Conservation (phyloP, 805 yeast species). For the Zygoascus flipseniorum region DNA sequence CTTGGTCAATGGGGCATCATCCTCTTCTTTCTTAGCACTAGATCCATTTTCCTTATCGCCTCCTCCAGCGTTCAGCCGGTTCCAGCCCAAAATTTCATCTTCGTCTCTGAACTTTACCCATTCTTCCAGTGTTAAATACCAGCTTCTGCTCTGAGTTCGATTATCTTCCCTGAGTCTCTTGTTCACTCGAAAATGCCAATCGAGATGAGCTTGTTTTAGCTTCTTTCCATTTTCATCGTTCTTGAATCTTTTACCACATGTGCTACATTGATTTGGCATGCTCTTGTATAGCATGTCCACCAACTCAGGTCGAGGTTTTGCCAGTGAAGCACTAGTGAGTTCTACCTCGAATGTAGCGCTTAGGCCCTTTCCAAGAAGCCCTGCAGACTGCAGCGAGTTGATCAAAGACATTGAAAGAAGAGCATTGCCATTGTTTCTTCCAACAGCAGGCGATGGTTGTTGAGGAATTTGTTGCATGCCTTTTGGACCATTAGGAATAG, state of each 20-base stretch:
- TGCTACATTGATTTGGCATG: slow-evolving; percentile 73
- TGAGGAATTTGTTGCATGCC: background rate
- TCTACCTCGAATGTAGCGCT: slow-evolving; percentile 19
- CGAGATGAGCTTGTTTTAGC: slow-evolving; percentile 61
- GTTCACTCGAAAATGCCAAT: slow-evolving; percentile 94
- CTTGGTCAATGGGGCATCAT: slow-evolving; percentile 11
- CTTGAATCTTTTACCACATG: slow-evolving; percentile 81
- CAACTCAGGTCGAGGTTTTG: slow-evolving; percentile 26
- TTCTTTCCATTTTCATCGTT: slow-evolving; percentile 47
- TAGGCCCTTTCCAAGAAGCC: slow-evolving; percentile 14
- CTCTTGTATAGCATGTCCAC: slow-evolving; percentile 41
- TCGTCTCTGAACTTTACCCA: slow-evolving; percentile 71
- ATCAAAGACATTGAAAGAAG: slow-evolving; percentile 8
- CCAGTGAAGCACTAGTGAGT: slow-evolving; percentile 25
- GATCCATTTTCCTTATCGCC: slow-evolving; percentile 11
- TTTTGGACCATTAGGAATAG: background rate
- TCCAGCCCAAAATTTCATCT: slow-evolving; percentile 40
- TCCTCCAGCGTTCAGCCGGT: slow-evolving; percentile 9
- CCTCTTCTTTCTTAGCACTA: slow-evolving; percentile 5
- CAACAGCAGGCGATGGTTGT: background rate
- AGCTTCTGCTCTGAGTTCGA: slow-evolving; percentile 59
- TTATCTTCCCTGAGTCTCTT: slow-evolving; percentile 50
- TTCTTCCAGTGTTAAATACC: slow-evolving; percentile 66
- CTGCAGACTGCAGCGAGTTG: slow-evolving; percentile 22
- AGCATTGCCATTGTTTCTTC: background rate